Percentiles rank a stretch among this genome's conserved stretches.
These are phyloP conservation scores for Malus hybrid DNA, from an alignment of 331 rosid species.

Conservation along the genomic window DNA sequence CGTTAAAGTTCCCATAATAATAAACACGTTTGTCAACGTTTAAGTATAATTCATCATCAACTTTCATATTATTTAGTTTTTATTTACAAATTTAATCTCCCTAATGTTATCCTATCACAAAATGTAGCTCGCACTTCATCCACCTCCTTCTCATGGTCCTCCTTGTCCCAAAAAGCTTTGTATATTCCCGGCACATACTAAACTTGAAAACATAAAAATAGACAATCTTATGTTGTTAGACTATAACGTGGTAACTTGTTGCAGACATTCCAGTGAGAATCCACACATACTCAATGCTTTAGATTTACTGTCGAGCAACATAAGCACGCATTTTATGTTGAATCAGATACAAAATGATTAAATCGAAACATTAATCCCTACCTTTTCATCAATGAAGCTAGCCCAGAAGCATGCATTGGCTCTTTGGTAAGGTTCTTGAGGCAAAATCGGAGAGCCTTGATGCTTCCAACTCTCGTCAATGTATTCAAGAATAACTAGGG, in stretches of 20 bases:
- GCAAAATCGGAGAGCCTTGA: slow-evolving; percentile 24
- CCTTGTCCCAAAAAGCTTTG: slow-evolving; percentile 6
- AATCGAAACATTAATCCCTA: not conserved
- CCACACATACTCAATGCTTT: no score
- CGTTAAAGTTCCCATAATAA: no score
- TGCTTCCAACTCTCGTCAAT: slow-evolving; percentile 39
- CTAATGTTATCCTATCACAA: no score
- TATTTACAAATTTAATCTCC: no score
- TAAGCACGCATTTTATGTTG: not conserved
- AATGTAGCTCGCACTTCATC: slow-evolving; percentile 7
- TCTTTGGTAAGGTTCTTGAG: slow-evolving; percentile 24
- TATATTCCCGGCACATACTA: slow-evolving; percentile 12
- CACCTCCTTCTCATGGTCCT: slow-evolving; percentile 17
- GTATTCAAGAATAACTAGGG: slow-evolving; percentile 48
- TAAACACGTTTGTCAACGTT: no score
- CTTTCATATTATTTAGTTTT: no score
- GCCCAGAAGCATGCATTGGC: slow-evolving; percentile 54
- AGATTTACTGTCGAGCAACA: no score
- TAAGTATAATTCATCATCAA: no score
- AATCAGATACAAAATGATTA: not conserved
- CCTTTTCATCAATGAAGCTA: slow-evolving; percentile 40
- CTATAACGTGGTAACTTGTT: no score
- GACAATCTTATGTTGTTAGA: no score
- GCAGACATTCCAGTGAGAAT: no score
- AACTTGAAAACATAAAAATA: not conserved